phyloP scores from a whole-genome alignment of 2,329 filamentous ascomycete species.

The Nemania bipapillata region DNA sequence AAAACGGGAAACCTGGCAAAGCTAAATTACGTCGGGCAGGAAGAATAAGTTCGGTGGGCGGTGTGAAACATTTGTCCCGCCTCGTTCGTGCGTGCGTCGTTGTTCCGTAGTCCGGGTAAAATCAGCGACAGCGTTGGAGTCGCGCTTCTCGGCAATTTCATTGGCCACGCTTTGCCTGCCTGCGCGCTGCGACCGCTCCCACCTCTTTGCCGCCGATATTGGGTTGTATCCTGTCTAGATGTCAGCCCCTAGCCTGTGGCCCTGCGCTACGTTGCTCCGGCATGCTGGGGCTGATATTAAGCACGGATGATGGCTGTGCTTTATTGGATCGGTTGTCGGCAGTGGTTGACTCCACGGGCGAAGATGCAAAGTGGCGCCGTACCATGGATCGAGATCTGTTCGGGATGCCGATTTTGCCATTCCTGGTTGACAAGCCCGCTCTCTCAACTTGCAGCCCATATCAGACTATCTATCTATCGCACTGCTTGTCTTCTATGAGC shows the following conservation, averaged over 20 bases:
- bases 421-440: neutral
- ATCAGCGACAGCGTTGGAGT: conserved; percentile 9
- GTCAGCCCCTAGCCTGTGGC: conserved; percentile 15
- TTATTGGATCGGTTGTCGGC: neutral
- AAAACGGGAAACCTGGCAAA: neutral
- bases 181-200: neutral
- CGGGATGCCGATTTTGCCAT: conserved; percentile 1
- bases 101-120: conserved; percentile 24
- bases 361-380: conserved; percentile 9
- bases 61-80: conserved; percentile 1
- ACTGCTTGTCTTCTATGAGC: conserved; percentile 2
- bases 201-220: conserved; percentile 8
- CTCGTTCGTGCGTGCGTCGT: neutral
- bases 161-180: neutral
- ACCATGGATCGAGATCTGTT: conserved; percentile 20
- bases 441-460: neutral
- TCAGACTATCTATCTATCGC: neutral
- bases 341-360: neutral
- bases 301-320: neutral
- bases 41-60: conserved; percentile 17
- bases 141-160: conserved; percentile 21
- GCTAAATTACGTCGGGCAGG: neutral
- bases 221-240: conserved; percentile 21
- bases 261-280: conserved; percentile 4
- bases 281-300: conserved; percentile 15